Evolutionary conservation across 2,329 filamentous ascomycete genomes (phyloP).

Genomic region (Achaetomium macrosporum): DNA sequence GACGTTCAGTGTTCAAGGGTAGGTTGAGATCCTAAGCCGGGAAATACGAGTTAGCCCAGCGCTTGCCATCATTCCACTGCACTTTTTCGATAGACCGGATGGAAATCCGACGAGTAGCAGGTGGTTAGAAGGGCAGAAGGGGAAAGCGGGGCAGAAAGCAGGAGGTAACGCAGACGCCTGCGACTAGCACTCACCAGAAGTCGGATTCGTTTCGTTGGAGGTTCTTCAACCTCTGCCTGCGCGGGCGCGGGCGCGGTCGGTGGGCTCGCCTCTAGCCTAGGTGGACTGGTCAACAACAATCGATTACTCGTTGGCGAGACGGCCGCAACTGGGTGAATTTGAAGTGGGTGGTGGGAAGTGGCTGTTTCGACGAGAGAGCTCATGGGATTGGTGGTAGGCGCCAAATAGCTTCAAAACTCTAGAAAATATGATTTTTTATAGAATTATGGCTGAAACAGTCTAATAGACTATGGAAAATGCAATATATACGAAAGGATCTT

Average conservation of each 20-base stretch:
- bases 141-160: no score
- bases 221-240: not conserved
- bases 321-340: not conserved
- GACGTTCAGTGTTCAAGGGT: not conserved
- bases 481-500: not conserved
- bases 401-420: no score
- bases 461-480: not conserved
- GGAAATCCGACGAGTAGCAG: no score
- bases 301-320: not conserved
- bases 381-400: not conserved
- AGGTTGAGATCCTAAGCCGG: not conserved
- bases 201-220: constrained; percentile 1
- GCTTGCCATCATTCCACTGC: no score
- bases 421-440: no score
- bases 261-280: not conserved
- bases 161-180: no score
- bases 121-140: no score
- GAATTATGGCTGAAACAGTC: not conserved
- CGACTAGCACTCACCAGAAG: not conserved
- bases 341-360: not conserved
- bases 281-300: constrained; percentile 4
- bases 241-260: not conserved
- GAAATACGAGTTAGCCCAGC: no score
- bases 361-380: constrained; percentile 7
- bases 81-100: no score